Base-by-base conservation (phyloP, 495 filamentous ascomycete species). In the Filosporella fistucella region DNA sequence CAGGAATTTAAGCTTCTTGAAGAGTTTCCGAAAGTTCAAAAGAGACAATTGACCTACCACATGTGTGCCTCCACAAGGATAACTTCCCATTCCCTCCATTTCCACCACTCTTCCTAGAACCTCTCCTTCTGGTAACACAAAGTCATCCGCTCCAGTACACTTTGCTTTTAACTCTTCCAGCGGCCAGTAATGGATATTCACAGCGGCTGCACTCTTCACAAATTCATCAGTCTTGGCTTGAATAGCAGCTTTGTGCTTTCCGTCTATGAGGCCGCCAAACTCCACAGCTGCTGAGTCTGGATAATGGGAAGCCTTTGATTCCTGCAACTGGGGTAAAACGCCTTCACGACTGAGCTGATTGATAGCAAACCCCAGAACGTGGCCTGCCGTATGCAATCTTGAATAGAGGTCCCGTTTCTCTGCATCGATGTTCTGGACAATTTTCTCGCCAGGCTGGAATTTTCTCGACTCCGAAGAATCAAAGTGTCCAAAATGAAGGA, bases 41-140 rank as follows among this genome's bases (percentile, higher is more conserved):
- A n/a, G n/a, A n/a, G n/a, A n/a, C n/a, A n/a, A n/a, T n/a, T n/a
- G n/a, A n/a, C n/a, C n/a, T n/a, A n/a, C 62, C 12, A 85, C 77
- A 63, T 85, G 81, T 34, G 81, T 85, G 0, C 81, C 80, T 3
- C 81, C 81, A 54, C 81, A 85, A 1, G 80, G 80, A 63, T 30
- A 30, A 30, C 28, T 30, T n/a, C 28, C 28, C 28, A 30, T 8
- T n/a, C 28, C 82, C 81, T 26, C 65, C 68, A 58, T 78, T 80
- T 78, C 80, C 10, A 73, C 70, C 47, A 82, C 80, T 46, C 72
- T 70, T 18, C 83, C 80, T 56, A 74, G 62, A 17, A 61, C 50
- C 48, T 64, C 61, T 26, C 64, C 61, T 41, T 76, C 73, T 1
- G 76, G 76, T 35, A 79, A 68, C 41, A 76, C 50, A 39, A 45